Percentiles rank a stretch among this genome's conserved stretches.
phyloP scores from a whole-genome alignment of 2,329 filamentous ascomycete genomes.

The Pseudogymnoascus sp. region DNA sequence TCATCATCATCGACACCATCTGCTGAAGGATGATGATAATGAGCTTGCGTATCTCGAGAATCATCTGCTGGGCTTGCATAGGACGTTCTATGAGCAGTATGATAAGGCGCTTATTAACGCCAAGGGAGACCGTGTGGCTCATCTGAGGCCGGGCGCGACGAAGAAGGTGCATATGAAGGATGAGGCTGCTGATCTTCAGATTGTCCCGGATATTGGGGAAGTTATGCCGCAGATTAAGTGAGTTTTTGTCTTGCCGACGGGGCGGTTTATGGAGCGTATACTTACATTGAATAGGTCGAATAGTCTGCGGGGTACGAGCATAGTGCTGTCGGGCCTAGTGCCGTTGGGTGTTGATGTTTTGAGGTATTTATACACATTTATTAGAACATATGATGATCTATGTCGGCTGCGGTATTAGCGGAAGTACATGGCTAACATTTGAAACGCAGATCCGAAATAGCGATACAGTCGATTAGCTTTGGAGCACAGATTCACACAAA shows the following conservation, averaged over 20 bases:
- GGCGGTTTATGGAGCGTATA: not conserved
- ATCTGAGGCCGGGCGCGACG: conserved; percentile 29
- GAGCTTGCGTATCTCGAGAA: conserved; percentile 73
- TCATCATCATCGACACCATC: conserved; percentile 52
- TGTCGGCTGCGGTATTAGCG: not conserved
- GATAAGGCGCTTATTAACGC: conserved; percentile 43
- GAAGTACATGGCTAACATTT: not conserved
- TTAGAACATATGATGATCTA: not conserved
- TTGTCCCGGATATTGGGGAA: conserved; percentile 76
- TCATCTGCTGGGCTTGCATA: conserved; percentile 69
- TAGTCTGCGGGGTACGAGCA: conserved; percentile 65
- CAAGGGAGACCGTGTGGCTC: conserved; percentile 34
- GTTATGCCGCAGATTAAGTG: conserved; percentile 78
- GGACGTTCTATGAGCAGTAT: conserved; percentile 76
- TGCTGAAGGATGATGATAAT: conserved; percentile 80
- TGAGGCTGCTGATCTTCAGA: conserved; percentile 38
- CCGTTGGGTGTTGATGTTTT: conserved; percentile 73
- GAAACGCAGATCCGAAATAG: conserved; percentile 66
- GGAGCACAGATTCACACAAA: conserved; percentile 57
- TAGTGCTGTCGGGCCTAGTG: conserved; percentile 88
- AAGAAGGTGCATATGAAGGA: conserved; percentile 41
- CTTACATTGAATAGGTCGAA: conserved; percentile 34
- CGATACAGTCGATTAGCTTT: conserved; percentile 78
- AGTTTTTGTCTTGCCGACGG: not conserved
- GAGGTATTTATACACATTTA: conserved; percentile 30